A percentile compares a stretch with the other conserved stretches of the same genome.
Conservation (phyloP, 1,139 yeast genomes). For the Candida sp. region DNA sequence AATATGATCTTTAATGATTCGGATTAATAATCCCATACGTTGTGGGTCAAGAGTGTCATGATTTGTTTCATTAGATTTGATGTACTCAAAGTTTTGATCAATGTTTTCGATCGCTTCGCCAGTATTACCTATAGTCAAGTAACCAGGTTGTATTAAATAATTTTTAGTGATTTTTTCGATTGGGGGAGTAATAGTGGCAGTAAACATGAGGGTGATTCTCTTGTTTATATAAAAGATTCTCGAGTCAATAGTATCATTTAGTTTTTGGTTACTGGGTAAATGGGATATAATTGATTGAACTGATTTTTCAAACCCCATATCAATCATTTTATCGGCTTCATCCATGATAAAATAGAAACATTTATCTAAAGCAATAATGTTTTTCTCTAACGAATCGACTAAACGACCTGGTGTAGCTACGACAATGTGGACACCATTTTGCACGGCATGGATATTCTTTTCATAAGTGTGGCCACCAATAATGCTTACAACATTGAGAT, state of each 20-base stretch:
- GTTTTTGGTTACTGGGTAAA: slow-evolving; percentile 32
- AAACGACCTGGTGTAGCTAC: slow-evolving; percentile 95
- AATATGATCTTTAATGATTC: slow-evolving; percentile 18
- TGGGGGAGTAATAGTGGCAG: slow-evolving; percentile 85
- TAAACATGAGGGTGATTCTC: slow-evolving; percentile 74
- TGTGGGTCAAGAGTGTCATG: slow-evolving; percentile 4
- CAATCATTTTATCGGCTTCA: slow-evolving; percentile 95
- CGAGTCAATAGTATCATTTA: slow-evolving; percentile 17
- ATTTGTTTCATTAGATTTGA: slow-evolving; percentile 13
- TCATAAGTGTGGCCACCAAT: slow-evolving; percentile 92
- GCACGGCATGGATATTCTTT: slow-evolving; percentile 59
- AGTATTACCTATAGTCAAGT: slow-evolving; percentile 62
- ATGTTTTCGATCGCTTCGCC: slow-evolving; percentile 66
- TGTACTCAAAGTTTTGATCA: slow-evolving; percentile 63
- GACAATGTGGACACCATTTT: slow-evolving; percentile 72
- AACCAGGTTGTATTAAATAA: slow-evolving; percentile 61
- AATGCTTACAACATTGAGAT: slow-evolving; percentile 58
- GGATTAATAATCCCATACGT: slow-evolving; percentile 22
- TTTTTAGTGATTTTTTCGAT: slow-evolving; percentile 64
- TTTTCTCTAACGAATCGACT: slow-evolving; percentile 73
- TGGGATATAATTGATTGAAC: slow-evolving; percentile 54
- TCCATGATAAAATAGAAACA: slow-evolving; percentile 77
- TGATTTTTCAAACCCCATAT: slow-evolving; percentile 89
- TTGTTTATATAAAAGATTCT: slow-evolving; percentile 25
- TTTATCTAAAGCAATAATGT: slow-evolving; percentile 54